Base-by-base conservation (phyloP, 805 yeast genomes). In the Cyberlindnera maritima region DNA sequence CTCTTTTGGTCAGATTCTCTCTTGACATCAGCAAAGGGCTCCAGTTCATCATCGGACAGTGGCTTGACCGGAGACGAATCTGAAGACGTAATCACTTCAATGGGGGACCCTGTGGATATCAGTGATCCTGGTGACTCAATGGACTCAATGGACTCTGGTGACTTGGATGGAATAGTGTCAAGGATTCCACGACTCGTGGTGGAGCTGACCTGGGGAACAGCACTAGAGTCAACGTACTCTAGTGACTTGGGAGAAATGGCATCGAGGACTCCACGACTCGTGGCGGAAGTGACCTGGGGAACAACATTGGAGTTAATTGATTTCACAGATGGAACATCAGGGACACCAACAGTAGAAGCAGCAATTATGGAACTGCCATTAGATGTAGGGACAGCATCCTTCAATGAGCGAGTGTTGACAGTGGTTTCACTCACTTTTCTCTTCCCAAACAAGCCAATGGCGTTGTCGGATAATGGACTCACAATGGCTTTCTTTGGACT, bases 391-490 rank as follows among this genome's bases (percentile, higher is more conserved):
- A 32, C 36, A 12, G 47, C 11, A 1, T 39, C 43, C 37, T 23
- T 40, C 36, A 45, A 21, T 4, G 47, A 25, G 25, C 36, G 45
- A 17, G 25, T 28, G 11, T 25, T 20, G 6, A 23, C 14, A 8
- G 21, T 23, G 13, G 44, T 11, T 15, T 46, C 46, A 39, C 58
- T 56, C 17, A 53, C 35, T 21, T 47, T 54, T 44, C 54, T 52
- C 43, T 49, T 45, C 3, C 61, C 58, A 47, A 55, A 52, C 14
- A 58, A 47, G 18, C 50, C 55, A 17, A 59, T 48, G 15, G 52
- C 47, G 4, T 52, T 48, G 12, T 54, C 57, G 26, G 57, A 50
- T 11, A 59, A 44, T 3, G 59, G 59, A 37, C 57, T 58, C 7
- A 54, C 44, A 13, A 47, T 25, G 2, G 56, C 46, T 19, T 55